These are phyloP conservation scores for Eucalyptus guilfoylei DNA, from an alignment of 345 rosid species.

Conservation along the genomic window DNA sequence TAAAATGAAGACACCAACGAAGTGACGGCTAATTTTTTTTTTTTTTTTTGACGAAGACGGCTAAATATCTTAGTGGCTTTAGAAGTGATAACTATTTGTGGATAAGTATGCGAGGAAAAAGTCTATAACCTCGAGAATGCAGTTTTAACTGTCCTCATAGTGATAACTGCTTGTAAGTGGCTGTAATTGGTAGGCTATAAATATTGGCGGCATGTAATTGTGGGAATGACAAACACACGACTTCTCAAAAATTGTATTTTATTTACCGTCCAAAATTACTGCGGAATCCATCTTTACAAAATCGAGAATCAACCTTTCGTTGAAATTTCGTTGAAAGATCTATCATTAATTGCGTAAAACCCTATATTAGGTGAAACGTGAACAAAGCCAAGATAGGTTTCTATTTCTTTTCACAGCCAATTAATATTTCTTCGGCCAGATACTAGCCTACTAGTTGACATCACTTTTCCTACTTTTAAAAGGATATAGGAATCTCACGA, in stretches of 20 bases:
- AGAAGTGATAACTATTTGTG: background rate
- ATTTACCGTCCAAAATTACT: background rate
- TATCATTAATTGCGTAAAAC: background rate
- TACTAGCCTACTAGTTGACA: too few relatives aligned
- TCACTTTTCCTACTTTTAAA: too few relatives aligned
- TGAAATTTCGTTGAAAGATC: background rate
- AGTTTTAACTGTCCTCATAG: background rate
- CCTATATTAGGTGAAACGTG: background rate
- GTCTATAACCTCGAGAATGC: background rate
- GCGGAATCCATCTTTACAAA: background rate
- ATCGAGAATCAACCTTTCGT: background rate
- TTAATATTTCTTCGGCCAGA: too few relatives aligned
- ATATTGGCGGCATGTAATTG: background rate
- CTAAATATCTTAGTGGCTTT: background rate
- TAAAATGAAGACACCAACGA: background rate
- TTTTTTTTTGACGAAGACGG: background rate
- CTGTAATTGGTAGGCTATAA: background rate
- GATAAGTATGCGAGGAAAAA: background rate
- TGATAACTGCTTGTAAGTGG: background rate
- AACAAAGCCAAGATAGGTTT: too few relatives aligned
- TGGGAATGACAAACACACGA: background rate
- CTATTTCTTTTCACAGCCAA: too few relatives aligned
- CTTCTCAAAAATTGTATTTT: background rate
- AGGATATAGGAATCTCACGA: too few relatives aligned
- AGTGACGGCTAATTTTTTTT: background rate